Evolutionary conservation across 163 green algal genomes (phyloP).

Genomic region (Scenedesmus sp.): DNA sequence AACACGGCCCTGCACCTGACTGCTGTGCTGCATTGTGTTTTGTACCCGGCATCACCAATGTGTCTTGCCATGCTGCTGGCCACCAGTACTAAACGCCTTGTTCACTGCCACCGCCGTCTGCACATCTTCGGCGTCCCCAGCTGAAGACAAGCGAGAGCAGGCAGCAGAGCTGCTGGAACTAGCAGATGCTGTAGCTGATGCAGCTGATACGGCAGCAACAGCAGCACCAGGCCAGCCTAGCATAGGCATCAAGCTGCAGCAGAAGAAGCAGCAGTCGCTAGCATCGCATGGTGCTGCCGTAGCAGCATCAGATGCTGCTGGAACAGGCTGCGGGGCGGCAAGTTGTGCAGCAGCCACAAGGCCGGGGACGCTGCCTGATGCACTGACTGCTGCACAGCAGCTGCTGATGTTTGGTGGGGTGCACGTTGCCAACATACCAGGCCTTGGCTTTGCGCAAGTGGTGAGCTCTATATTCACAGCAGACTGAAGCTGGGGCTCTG

Average conservation of each 20-base stretch:
- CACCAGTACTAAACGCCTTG: neutral
- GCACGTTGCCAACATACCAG: constrained; percentile 38
- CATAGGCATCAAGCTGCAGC: constrained; percentile 5
- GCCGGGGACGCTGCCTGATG: neutral
- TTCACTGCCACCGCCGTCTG: constrained; percentile 2
- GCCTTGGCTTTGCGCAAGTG: constrained; percentile 23
- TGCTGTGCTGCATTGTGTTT: neutral
- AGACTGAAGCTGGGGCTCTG: neutral
- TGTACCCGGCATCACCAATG: neutral
- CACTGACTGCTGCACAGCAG: neutral
- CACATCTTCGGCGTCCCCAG: constrained; percentile 22
- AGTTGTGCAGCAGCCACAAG: neutral
- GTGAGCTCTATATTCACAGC: neutral
- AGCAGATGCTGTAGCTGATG: neutral
- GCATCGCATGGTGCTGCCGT: neutral
- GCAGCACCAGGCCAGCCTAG: neutral
- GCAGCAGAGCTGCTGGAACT: neutral
- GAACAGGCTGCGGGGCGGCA: neutral
- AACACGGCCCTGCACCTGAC: neutral
- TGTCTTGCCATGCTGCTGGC: neutral
- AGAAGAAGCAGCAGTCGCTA: constrained; percentile 49
- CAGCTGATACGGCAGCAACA: neutral
- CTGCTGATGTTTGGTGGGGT: neutral
- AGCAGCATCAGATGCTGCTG: constrained; percentile 44
- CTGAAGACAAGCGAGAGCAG: constrained; percentile 7